These are phyloP conservation scores for Polychaeton citri DNA, from an alignment of 2,329 filamentous ascomycete species.

Conservation along the genomic window DNA sequence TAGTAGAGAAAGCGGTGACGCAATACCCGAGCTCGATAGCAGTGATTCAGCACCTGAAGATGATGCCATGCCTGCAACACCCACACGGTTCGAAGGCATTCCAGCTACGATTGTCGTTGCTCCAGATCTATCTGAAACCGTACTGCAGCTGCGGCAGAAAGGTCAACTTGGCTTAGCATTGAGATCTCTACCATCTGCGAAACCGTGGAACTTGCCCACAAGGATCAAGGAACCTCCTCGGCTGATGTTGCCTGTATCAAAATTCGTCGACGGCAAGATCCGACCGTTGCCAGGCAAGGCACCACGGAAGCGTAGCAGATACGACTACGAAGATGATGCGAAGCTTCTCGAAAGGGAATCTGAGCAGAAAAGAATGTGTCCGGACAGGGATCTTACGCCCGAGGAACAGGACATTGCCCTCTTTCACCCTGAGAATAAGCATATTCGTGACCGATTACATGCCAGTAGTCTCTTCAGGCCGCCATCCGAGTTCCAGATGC, in stretches of 20 bases:
- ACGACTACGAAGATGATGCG: constrained; percentile 59
- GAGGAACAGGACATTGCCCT: constrained; percentile 68
- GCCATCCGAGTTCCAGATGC: constrained; percentile 84
- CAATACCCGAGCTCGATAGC: constrained; percentile 17
- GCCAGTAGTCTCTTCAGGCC: constrained; percentile 87
- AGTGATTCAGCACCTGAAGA: constrained; percentile 19
- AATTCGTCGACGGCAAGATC: constrained; percentile 72
- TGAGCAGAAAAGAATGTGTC: constrained; percentile 24
- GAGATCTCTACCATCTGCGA: constrained; percentile 13
- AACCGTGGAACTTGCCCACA: constrained; percentile 4
- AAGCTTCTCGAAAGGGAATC: constrained; percentile 23
- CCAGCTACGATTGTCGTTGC: constrained; percentile 13
- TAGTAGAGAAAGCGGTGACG: constrained; percentile 4
- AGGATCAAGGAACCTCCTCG: constrained; percentile 3
- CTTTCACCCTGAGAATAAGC: constrained; percentile 80
- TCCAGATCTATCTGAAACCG: constrained; percentile 13
- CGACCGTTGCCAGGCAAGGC: constrained; percentile 40
- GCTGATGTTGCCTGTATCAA: constrained; percentile 49
- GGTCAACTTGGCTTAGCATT: constrained; percentile 16
- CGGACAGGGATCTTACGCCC: constrained; percentile 44
- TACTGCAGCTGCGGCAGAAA: constrained; percentile 12
- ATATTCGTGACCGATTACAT: constrained; percentile 78
- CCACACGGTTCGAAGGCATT: constrained; percentile 6
- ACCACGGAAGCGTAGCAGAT: constrained; percentile 66
- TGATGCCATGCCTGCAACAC: constrained; percentile 15